Evolutionary conservation across 495 filamentous ascomycete species (phyloP), one percentile per base, ranked within the genome.

Genomic region (Tuber magnatum): DNA sequence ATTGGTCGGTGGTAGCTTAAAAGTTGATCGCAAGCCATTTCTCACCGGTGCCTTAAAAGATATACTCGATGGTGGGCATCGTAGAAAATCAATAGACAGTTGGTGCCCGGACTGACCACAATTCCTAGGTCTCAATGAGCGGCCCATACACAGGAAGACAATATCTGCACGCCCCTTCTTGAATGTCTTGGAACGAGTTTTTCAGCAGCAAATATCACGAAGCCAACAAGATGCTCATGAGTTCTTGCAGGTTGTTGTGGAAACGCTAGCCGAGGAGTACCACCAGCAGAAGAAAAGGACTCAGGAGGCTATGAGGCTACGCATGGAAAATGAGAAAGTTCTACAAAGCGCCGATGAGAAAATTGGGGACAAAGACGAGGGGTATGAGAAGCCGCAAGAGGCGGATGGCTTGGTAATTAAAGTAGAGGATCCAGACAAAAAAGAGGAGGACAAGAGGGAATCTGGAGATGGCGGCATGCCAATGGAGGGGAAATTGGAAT

Each of bases 161-260:
- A 97, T 98, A 76, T 94, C 94, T 24, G 92, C 94, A 35, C 88
- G 87, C 4, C 85, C 86, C 1, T 98, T 99, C 82, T 90, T 99
- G 28, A 83, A 87, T 73, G 89, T 90, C 0, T 85, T 99, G 40
- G 95, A 99, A 84, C 86, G 86, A 51, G 93, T 94, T 7, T 99
- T 97, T 82, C 88, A 90, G 42, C 93, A 94, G 75, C 90, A 91
- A 65, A 94, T 99, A 81, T 97, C 92, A 80, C 91, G 95, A 69
- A 91, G 93, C 75, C 96, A 99, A 83, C 96, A 99, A 84, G 95
- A 99, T 85, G 95, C 95, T n/a, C 95, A 99, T 81, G 95, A 99
- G 83, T 96, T 99, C 75, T 80, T 99, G 73, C 95, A 99, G 84
- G 89, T 98, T 70, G 91, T 99, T 32, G 90, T 93, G 7, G 96